phyloP scores from a whole-genome alignment of 1,284 basidiomycete species.

The Pseudozyma tsukubaensis region DNA sequence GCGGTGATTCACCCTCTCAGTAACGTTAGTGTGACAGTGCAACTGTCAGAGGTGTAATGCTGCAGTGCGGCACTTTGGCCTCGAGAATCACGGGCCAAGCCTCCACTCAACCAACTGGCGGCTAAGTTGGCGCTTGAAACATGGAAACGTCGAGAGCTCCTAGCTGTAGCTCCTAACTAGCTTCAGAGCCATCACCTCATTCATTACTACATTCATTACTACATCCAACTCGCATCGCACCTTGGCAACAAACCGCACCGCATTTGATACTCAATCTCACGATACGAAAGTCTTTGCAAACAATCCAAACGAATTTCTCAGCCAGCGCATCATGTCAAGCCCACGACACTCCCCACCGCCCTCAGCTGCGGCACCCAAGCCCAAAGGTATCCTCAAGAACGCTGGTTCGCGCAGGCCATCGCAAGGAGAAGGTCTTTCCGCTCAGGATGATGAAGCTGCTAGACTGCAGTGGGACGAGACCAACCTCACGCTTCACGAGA shows the following conservation, averaged over 20 bases:
- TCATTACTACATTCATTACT: background rate
- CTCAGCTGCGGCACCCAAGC: constrained; percentile 61
- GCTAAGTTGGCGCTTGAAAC: no score
- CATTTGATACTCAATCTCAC: no score
- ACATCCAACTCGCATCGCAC: background rate
- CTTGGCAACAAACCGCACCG: background rate
- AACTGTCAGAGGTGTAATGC: background rate
- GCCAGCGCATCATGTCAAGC: constrained; percentile 27
- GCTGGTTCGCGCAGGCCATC: constrained; percentile 46
- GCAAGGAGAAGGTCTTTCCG: constrained; percentile 14
- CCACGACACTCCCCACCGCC: constrained; percentile 63
- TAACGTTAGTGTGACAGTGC: no score
- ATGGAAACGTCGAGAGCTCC: no score
- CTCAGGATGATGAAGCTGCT: constrained; percentile 29
- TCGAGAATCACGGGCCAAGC: background rate
- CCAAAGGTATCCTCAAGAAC: constrained; percentile 67
- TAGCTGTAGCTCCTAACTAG: no score
- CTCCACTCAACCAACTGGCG: background rate
- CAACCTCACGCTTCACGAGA: constrained; percentile 65
- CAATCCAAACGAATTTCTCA: background rate
- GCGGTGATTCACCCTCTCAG: background rate
- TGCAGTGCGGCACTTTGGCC: background rate
- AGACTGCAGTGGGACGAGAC: constrained; percentile 67
- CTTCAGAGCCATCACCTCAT: background rate
- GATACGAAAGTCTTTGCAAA: no score